phyloP scores from a whole-genome alignment of 768 basidiomycete species.

The Tulasnella sp. region DNA sequence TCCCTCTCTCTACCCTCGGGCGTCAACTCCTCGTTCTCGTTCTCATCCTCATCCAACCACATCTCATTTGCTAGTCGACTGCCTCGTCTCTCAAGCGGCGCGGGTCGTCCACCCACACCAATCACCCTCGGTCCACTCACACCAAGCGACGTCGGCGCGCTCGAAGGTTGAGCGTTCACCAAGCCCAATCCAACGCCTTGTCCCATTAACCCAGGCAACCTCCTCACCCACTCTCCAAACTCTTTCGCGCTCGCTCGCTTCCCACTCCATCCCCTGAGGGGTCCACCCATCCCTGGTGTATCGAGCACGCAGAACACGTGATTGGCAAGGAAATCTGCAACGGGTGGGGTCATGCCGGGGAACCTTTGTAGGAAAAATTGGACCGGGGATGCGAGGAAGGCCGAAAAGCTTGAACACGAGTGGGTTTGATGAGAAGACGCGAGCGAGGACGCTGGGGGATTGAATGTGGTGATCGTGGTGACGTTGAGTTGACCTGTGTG shows the following conservation, averaged over 20 bases:
- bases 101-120: not conserved
- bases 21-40: not conserved
- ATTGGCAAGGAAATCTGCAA: conserved; percentile 78
- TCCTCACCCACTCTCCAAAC: conserved; percentile 77
- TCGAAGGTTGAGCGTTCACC: not conserved
- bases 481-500: not conserved
- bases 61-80: conserved; percentile 1
- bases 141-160: not conserved
- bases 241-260: conserved; percentile 47
- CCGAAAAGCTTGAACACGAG: conserved; percentile 48
- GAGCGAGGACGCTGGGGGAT: not conserved
- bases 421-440: not conserved
- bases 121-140: not conserved
- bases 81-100: not conserved
- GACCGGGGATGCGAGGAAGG: conserved; percentile 66
- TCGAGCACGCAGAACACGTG: conserved; percentile 74
- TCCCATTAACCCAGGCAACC: conserved; percentile 63
- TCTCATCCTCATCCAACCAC: not conserved
- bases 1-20: too few relatives aligned
- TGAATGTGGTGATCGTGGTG: not conserved
- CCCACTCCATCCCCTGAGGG: conserved; percentile 20
- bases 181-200: not conserved
- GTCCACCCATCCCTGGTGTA: conserved; percentile 43
- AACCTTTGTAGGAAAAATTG: conserved; percentile 85
- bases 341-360: conserved; percentile 73